phyloP scores from a whole-genome alignment of 2,329 filamentous ascomycete species.

The Colletotrichum eleusines region DNA sequence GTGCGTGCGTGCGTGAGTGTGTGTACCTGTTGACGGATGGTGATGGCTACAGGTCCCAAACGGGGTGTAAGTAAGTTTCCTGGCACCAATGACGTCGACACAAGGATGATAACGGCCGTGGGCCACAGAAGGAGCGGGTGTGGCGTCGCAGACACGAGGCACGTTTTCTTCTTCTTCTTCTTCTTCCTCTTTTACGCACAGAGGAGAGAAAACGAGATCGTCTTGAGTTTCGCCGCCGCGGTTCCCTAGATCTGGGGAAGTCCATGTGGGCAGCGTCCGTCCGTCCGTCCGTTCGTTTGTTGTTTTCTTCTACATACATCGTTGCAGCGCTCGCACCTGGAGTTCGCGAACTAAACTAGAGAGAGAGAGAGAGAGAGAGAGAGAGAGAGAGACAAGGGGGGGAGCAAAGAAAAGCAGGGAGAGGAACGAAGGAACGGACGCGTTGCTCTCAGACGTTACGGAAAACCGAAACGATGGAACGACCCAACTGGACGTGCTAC shows the following conservation, averaged over 20 bases:
- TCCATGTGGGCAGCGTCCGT: conserved; percentile 11
- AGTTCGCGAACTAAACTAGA: neutral
- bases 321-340: neutral
- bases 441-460: neutral
- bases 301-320: neutral
- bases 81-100: neutral
- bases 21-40: too few species aligned
- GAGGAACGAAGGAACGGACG: conserved; percentile 14
- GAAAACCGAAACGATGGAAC: neutral
- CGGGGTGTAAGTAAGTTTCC: neutral
- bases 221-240: neutral
- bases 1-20: too few species aligned
- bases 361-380: neutral
- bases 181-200: neutral
- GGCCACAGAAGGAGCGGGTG: neutral
- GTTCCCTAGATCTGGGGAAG: conserved; percentile 6
- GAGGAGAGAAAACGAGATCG: neutral
- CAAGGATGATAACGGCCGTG: conserved; percentile 1
- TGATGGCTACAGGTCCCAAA: neutral
- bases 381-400: neutral
- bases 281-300: neutral
- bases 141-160: neutral
- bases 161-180: neutral
- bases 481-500: neutral
- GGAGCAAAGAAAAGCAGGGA: neutral